phyloP scores from a whole-genome alignment of 169 alveolate species.

The Eimeria praecox region DNA sequence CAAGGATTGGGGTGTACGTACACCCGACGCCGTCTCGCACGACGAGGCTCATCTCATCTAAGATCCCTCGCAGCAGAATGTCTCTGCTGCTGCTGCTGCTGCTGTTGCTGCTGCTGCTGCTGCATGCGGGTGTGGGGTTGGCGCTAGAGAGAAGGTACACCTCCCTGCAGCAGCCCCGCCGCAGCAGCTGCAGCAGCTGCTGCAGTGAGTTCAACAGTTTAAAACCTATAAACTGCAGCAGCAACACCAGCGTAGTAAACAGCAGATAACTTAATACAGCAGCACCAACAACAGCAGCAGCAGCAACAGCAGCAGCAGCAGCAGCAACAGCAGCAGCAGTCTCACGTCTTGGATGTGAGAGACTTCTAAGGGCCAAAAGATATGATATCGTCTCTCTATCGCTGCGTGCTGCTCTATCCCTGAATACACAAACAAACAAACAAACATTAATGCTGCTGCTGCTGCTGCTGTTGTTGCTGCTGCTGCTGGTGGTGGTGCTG shows the following conservation, averaged over 20 bases:
- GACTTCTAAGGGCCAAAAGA: constrained; percentile 22
- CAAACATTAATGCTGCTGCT: background rate
- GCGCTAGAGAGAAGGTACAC: constrained; percentile 26
- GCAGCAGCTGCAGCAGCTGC: constrained; percentile 64
- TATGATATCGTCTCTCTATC: background rate
- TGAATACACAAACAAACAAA: background rate
- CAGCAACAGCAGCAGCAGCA: constrained; percentile 41
- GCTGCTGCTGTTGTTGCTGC: background rate
- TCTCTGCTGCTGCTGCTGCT: background rate
- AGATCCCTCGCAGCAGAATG: background rate
- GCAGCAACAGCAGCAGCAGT: constrained; percentile 45
- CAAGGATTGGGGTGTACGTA: constrained; percentile 40
- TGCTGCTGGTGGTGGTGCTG: background rate
- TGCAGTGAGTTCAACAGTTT: constrained; percentile 35
- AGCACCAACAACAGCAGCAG: background rate
- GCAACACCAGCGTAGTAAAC: background rate
- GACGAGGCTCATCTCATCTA: constrained; percentile 41
- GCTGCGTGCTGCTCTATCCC: constrained; percentile 56
- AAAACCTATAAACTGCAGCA: constrained; percentile 21
- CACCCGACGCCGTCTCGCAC: constrained; percentile 36
- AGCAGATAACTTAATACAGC: constrained; percentile 29
- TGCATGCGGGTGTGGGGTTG: background rate
- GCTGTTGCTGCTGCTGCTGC: background rate
- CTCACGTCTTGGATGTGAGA: background rate
- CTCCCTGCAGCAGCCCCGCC: constrained; percentile 40